Evolutionary conservation across 371 early-diverging fungal genomes (phyloP).

Genomic region (Zopfochytrium polystomum): DNA sequence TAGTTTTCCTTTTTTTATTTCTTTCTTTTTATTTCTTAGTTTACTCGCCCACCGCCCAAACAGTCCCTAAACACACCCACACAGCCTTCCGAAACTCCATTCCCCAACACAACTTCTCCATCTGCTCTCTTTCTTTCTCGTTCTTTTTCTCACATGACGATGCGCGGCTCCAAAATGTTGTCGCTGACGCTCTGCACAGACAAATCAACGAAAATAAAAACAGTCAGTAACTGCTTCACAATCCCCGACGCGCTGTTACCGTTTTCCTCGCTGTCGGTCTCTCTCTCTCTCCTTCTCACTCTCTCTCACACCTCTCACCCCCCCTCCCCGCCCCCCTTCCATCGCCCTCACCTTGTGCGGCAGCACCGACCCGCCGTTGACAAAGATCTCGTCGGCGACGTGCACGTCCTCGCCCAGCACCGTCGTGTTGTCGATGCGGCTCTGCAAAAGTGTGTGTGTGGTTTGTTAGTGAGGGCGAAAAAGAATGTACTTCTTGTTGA

Average conservation of each 20-base stretch:
- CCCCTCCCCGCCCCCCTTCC: no score
- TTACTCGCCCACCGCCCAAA: no score
- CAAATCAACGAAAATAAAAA: neutral
- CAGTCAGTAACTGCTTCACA: neutral
- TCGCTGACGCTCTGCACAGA: conserved; percentile 33
- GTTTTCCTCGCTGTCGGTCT: no score
- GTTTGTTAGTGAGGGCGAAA: neutral
- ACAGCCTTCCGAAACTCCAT: no score
- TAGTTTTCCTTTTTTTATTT: no score
- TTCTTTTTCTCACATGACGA: conserved; percentile 36
- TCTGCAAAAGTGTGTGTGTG: conserved; percentile 10
- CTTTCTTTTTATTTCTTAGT: no score
- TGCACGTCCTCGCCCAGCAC: conserved; percentile 96
- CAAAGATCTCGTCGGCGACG: conserved; percentile 78
- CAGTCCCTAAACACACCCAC: no score
- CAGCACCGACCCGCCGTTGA: conserved; percentile 93
- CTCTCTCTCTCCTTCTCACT: no score
- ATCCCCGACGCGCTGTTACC: no score
- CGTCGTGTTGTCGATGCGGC: conserved; percentile 86
- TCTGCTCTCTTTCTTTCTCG: no score
- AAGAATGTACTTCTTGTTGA: neutral
- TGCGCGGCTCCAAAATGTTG: conserved; percentile 41
- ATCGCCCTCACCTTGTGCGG: conserved; percentile 72
- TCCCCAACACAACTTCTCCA: no score
- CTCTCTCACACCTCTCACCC: no score